A percentile compares a stretch with the other conserved stretches of the same genome.
phyloP scores from a whole-genome alignment of 306 rosid genomes.

The Trifolium repens region DNA sequence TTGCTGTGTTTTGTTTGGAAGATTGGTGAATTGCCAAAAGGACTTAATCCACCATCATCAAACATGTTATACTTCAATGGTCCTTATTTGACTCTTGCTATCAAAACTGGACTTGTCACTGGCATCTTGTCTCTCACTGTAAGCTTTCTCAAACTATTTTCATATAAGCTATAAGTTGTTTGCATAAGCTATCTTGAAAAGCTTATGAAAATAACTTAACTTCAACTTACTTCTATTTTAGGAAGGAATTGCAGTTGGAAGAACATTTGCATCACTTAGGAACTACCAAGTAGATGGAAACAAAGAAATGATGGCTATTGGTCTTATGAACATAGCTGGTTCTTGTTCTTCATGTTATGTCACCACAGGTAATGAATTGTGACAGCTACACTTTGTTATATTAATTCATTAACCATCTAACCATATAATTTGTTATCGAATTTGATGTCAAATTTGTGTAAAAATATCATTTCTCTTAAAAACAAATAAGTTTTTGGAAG shows the following conservation, averaged over 20 bases:
- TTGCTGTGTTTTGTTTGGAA: constrained; percentile 31
- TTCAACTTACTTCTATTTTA: constrained; percentile 36
- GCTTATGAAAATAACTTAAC: background rate
- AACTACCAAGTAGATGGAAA: constrained; percentile 99
- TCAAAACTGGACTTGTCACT: constrained; percentile 88
- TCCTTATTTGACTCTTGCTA: constrained; percentile 68
- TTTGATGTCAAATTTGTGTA: too few species aligned
- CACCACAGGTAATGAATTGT: constrained; percentile 63
- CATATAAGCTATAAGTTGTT: background rate
- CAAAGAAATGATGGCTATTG: constrained; percentile 99
- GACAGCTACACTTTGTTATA: background rate
- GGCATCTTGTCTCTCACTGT: constrained; percentile 96
- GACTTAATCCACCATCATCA: constrained; percentile 85
- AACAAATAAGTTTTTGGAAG: background rate
- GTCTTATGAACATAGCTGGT: constrained; percentile 95
- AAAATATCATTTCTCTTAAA: too few species aligned
- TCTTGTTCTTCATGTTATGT: constrained; percentile 94
- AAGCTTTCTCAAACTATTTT: constrained; percentile 44
- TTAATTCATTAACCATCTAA: too few species aligned
- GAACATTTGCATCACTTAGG: constrained; percentile 86
- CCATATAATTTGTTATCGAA: background rate
- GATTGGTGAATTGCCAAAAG: constrained; percentile 95
- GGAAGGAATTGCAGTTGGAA: constrained; percentile 99
- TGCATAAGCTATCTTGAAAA: background rate
- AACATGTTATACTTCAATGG: constrained; percentile 86